Base-by-base conservation (phyloP, 164 flowering plant species). In the Aristolochia fimbriata region DNA sequence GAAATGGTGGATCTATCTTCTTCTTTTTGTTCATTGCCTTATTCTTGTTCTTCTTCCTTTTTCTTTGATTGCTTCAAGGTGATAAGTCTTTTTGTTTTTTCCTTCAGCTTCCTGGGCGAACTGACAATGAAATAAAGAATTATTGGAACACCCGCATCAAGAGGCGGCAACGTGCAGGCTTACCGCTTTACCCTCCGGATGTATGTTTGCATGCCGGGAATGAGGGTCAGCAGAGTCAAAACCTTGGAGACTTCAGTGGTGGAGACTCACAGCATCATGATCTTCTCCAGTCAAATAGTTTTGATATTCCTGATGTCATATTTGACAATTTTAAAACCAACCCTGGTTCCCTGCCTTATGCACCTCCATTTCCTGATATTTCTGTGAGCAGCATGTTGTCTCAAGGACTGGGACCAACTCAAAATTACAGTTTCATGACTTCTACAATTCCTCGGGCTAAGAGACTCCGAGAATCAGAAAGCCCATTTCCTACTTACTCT, bases 111-210 rank as follows among this genome's bases (percentile, higher is more conserved):
- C 96, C 96, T 51, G 99, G 99, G 17, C 96, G 99, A 24, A 94
- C 99, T 45, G 99, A 94, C 69, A 94, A 94, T 65, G 99, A 94
- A 76, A 91, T 94, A 63, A 94, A 94, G 75, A 93, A 94, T 70
- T 94, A 79, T 59, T 94, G 99, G 99, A 94, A 94, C 57, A 94
- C 99, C 1, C 78, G 97, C 54, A 81, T 88, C 31, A 94, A 94
- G 78, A 80, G 96, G 63, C 78, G 80, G 3, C 93, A 86, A 59
- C 86, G 97, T 59, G 91, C 97, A 61, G 96, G 99, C 37, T 78
- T 86, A 66, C 91, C 97, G 0, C 85, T 91, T 58, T 94, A 94
- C 62, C 97, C 97, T 66, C 82, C 84, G 41, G 95, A 85, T 21
- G 49, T 86, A 57, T 72, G 79, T 69, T 65, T 77, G 59, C 81